Conservation (phyloP, 805 yeast species). For the Pichia sporocuriosa region DNA sequence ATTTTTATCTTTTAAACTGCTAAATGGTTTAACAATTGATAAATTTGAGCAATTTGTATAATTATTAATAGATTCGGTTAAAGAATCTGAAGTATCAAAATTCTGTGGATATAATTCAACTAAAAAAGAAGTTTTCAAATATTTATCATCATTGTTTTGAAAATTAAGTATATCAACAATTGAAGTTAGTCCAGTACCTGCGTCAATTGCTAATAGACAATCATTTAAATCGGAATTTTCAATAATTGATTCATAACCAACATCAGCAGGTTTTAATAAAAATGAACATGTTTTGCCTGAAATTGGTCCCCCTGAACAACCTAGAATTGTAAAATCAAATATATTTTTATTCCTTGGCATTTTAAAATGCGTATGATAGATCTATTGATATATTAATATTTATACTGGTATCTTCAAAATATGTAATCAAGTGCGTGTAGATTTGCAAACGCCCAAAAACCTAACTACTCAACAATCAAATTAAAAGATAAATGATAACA, state of each 20-base stretch:
- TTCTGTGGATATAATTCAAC: conserved; percentile 14
- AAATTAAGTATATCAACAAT: conserved; percentile 44
- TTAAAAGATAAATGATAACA: no score
- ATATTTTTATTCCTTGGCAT: conserved; percentile 15
- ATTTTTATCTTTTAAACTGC: neutral
- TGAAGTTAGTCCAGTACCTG: conserved; percentile 65
- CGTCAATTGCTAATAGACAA: conserved; percentile 60
- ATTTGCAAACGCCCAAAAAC: no score
- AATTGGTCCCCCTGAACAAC: conserved; percentile 81
- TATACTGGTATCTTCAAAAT: no score
- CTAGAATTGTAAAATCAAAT: conserved; percentile 62
- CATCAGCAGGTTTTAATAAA: conserved; percentile 49
- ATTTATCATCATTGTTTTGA: conserved; percentile 5
- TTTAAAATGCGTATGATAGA: no score
- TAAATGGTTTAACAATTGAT: neutral
- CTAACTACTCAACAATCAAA: no score
- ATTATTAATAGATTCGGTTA: neutral
- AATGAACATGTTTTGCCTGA: conserved; percentile 65
- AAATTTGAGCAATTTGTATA: neutral
- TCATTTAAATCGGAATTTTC: conserved; percentile 18
- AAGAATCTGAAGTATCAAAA: neutral
- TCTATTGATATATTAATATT: no score
- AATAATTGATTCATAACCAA: conserved; percentile 35
- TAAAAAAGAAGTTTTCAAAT: conserved; percentile 7
- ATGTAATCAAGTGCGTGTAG: no score